phyloP scores from a whole-genome alignment of 768 basidiomycete species.

The Trametes cinnabarina region DNA sequence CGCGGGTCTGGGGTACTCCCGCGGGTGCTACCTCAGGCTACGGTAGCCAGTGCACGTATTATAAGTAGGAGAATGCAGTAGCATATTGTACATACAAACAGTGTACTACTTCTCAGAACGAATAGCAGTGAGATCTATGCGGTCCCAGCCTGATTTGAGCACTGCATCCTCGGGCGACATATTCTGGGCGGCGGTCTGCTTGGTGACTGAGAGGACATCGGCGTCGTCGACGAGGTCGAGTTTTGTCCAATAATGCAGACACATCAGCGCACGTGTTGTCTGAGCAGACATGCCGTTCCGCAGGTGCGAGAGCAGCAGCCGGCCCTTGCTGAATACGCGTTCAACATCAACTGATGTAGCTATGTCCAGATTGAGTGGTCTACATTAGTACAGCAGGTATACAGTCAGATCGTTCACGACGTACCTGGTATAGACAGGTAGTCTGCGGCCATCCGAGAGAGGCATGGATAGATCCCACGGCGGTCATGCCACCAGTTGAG shows the following conservation, averaged over 20 bases:
- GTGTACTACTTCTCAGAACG: background rate
- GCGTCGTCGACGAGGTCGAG: no score
- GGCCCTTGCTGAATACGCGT: no score
- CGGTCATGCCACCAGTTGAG: conserved; percentile 33
- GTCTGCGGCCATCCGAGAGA: conserved; percentile 35
- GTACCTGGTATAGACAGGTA: conserved; percentile 20
- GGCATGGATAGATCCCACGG: conserved; percentile 25
- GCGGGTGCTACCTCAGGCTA: background rate
- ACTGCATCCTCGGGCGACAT: background rate
- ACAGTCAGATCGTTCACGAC: background rate
- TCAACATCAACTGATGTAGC: no score
- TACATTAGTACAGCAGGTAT: no score
- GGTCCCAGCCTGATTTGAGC: background rate
- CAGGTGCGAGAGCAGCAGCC: no score
- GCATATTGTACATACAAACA: background rate
- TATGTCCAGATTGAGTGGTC: no score
- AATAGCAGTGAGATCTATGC: background rate
- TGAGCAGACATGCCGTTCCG: no score
- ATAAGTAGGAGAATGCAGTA: background rate
- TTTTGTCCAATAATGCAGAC: no score
- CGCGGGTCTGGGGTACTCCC: background rate
- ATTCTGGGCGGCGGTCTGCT: background rate
- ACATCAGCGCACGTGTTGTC: no score
- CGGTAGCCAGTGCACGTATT: background rate
- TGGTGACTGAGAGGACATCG: no score